These are phyloP conservation scores for Plenodomus lindquistii DNA, from an alignment of 2,329 filamentous ascomycete genomes.

Conservation along the genomic window DNA sequence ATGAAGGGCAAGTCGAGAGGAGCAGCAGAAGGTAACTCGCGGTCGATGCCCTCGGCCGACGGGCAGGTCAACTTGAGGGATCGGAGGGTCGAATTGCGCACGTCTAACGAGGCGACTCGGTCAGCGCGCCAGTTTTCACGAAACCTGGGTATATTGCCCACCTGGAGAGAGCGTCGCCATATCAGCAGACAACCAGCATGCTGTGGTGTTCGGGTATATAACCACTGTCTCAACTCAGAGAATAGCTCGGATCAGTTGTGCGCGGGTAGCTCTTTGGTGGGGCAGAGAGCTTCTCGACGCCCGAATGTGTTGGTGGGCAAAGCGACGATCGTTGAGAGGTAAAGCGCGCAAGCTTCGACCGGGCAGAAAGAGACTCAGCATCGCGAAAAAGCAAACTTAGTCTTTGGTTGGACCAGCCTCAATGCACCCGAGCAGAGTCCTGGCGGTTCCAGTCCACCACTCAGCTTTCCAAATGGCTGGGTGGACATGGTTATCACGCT, in stretches of 20 bases:
- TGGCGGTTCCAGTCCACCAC: slow-evolving; percentile 20
- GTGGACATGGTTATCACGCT: slow-evolving; percentile 4
- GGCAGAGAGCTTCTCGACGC: neutral
- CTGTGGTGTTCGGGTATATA: slow-evolving; percentile 3
- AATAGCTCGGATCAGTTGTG: slow-evolving; percentile 5
- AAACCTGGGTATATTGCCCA: slow-evolving; percentile 16
- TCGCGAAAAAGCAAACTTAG: slow-evolving; percentile 6
- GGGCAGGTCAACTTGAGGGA: slow-evolving; percentile 44
- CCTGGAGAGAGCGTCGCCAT: slow-evolving; percentile 35
- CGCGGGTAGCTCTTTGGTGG: neutral
- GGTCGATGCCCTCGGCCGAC: slow-evolving; percentile 38
- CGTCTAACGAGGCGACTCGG: slow-evolving; percentile 31
- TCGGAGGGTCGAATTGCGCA: slow-evolving; percentile 42
- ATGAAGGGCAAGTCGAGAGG: slow-evolving; percentile 19
- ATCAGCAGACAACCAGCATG: slow-evolving; percentile 13
- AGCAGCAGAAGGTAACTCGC: slow-evolving; percentile 22
- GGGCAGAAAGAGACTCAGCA: neutral
- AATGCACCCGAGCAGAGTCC: slow-evolving; percentile 11
- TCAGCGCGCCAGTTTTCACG: slow-evolving; percentile 21
- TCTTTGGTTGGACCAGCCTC: slow-evolving; percentile 7
- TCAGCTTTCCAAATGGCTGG: slow-evolving; percentile 10
- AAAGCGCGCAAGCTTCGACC: neutral
- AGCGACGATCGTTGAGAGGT: neutral
- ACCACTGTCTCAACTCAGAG: slow-evolving; percentile 2
- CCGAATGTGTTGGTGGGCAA: too few relatives aligned